Evolutionary conservation across 176 grass and related monocot species (phyloP), one percentile per base, ranked within the genome.

Genomic region (Aechmea fasciata): DNA sequence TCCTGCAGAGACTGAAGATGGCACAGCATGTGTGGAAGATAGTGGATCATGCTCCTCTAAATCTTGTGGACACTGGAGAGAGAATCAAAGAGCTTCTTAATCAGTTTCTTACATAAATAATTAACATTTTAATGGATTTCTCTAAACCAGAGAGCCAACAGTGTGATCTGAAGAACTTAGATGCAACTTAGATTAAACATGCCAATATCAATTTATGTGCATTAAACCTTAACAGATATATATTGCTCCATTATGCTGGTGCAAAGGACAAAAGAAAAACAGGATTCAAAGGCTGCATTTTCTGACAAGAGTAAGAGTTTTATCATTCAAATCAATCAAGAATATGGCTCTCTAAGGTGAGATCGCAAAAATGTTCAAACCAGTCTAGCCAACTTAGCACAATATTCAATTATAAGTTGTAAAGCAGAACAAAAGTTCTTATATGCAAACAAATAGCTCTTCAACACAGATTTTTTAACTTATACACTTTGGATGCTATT

Each of bases 1-100:
- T 64, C 84, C 83, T 67, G 78, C 79, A 59, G 85, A 88, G 62
- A 71, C 77, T 19, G 79, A 52, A 79, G 84, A 87, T 49, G 86
- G 83, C 29, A 76, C 86, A 57, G 78, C 85, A 72, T 83, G 82
- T 51, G 79, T 79, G 50, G 86, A 85, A 66, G 93, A 90, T 22
- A 92, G 71, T 18, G 84, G 83, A 57, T 75, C 93, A 79, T 85
- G 78, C 71, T 90, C 93, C 71, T 87, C 86, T 23, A 81, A 74
- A 69, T 83, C 82, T 68, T 85, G 89, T 20, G 84, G 86, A 72
- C 70, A 83, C 84, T 90, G 63, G 22, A 87, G 75, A 41, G 50
- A 0, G 75, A 82, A 80, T 20, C 0, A 28, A 80, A 65, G 48
- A 79, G 13, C 0, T 24, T 52, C 26, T 29, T 12, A 66, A 49